Evolutionary conservation across 345 rosid genomes (phyloP).

Genomic region (Clarkia xantiana): DNA sequence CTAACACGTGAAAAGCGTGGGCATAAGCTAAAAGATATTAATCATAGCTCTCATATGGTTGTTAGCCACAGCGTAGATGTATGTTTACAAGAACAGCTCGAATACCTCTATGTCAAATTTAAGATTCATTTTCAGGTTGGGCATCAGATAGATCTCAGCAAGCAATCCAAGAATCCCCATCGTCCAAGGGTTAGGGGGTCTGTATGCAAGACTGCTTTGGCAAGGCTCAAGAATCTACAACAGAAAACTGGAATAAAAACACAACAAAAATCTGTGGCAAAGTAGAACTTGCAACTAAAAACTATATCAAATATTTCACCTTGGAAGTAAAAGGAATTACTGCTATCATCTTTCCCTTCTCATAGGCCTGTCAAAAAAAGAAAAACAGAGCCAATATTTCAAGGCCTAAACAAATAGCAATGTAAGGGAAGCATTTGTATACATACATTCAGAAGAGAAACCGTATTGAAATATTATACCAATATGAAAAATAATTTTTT

Average conservation of each 20-base stretch:
- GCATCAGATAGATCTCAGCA: conserved; percentile 90
- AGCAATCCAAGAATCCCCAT: conserved; percentile 92
- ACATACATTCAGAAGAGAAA: too few relatives aligned
- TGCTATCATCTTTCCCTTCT: conserved; percentile 97
- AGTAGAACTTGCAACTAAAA: neutral
- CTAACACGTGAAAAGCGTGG: conserved; percentile 16
- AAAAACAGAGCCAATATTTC: conserved; percentile 2
- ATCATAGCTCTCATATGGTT: too few relatives aligned
- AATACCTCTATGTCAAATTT: conserved; percentile 97
- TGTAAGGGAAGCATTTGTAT: too few relatives aligned
- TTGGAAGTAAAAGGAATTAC: conserved; percentile 98
- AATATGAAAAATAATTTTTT: too few relatives aligned
- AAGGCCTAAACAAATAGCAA: neutral
- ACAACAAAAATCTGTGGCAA: conserved; percentile 7
- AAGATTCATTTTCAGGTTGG: conserved; percentile 93
- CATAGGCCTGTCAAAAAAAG: conserved; percentile 59
- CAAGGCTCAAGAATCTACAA: conserved; percentile 85
- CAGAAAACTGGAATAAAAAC: conserved; percentile 4
- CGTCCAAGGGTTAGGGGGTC: conserved; percentile 99
- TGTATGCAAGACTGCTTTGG: conserved; percentile 86
- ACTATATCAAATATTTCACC: conserved; percentile 24
- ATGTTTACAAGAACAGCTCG: neutral
- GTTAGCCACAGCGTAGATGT: too few relatives aligned
- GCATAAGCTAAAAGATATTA: too few relatives aligned
- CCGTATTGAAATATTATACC: too few relatives aligned